These are phyloP conservation scores for Trametopsis cervina DNA, from an alignment of 768 basidiomycete genomes.

Conservation along the genomic window DNA sequence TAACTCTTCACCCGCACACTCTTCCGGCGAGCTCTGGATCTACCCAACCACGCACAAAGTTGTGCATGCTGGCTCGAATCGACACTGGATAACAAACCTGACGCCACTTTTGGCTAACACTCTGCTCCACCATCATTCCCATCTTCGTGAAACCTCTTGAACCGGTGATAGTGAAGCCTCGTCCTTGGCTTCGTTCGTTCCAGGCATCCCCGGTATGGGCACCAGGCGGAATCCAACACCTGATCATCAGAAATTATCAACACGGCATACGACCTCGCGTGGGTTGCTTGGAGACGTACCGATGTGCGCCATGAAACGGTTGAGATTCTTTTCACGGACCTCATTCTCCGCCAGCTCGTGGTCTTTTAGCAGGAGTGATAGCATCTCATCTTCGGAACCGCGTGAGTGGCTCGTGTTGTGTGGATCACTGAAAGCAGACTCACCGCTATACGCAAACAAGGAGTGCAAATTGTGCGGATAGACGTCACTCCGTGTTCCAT, in stretches of 20 bases:
- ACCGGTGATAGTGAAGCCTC: constrained; percentile 1
- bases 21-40: too few relatives aligned
- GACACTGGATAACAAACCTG: too few relatives aligned
- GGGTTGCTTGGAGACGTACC: constrained; percentile 27
- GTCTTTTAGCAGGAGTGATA: constrained; percentile 38
- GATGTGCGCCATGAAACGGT: constrained; percentile 50
- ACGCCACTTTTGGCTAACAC: too few relatives aligned
- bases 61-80: too few relatives aligned
- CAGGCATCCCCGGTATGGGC: constrained; percentile 6
- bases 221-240: constrained; percentile 10
- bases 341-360: constrained; percentile 41
- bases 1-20: too few relatives aligned
- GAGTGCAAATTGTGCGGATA: constrained; percentile 46
- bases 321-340: constrained; percentile 38
- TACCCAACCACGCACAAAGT: too few relatives aligned
- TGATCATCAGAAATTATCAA: not conserved
- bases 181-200: constrained; percentile 4
- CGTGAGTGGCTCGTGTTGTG: not conserved
- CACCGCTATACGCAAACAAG: constrained; percentile 48
- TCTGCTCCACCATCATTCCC: too few relatives aligned
- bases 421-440: too few relatives aligned
- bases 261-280: not conserved
- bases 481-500: constrained; percentile 39
- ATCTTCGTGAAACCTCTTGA: not conserved
- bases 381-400: constrained; percentile 31